Evolutionary conservation across 306 rosid genomes (phyloP).

Genomic region (Cicer bijugum): DNA sequence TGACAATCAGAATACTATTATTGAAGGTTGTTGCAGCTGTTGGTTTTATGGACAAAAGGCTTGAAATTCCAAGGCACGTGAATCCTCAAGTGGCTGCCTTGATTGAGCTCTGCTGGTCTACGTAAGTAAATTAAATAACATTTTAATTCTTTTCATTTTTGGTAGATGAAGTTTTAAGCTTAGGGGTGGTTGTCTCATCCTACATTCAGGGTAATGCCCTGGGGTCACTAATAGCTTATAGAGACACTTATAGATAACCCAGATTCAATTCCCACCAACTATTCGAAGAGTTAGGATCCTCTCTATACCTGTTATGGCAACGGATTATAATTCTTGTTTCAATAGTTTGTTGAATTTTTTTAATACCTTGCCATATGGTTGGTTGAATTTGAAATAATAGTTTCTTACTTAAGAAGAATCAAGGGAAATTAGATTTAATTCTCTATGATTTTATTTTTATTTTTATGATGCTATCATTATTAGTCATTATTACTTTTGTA

Average conservation of each 20-base stretch:
- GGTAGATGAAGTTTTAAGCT: constrained; percentile 3
- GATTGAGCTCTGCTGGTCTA: constrained; percentile 87
- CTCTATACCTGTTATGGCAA: constrained; percentile 8
- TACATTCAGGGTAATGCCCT: not conserved
- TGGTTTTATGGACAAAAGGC: constrained; percentile 77
- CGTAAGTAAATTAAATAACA: constrained; percentile 57
- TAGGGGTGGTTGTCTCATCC: not conserved
- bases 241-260: not conserved
- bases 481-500: no score
- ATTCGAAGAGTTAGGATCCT: not conserved
- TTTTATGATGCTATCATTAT: no score
- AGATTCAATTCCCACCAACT: constrained; percentile 10
- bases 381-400: constrained; percentile 28
- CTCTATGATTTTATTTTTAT: no score
- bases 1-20: constrained; percentile 27
- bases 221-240: not conserved
- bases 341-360: constrained; percentile 6
- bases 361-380: constrained; percentile 5
- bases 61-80: constrained; percentile 77
- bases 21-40: constrained; percentile 91
- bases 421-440: no score
- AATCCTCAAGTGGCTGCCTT: constrained; percentile 71
- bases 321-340: constrained; percentile 1
- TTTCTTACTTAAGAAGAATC: not conserved
- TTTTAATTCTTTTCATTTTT: not conserved